Base-by-base conservation (phyloP, 192 early-diverging fungal species). In the Umbelopsis sp. region DNA sequence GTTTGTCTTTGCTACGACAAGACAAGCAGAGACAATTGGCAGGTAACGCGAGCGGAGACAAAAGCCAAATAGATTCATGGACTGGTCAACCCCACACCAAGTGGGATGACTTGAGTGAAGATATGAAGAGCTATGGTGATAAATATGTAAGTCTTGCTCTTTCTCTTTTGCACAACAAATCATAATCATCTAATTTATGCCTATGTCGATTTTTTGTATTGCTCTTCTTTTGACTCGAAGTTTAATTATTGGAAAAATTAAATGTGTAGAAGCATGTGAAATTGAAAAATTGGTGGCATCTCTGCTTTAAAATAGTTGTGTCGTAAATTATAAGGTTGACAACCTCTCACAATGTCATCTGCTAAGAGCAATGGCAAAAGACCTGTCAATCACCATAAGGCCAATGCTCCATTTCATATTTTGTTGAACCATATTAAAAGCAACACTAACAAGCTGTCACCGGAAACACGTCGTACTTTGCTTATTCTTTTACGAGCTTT, bases 1-100 rank as follows among this genome's bases (percentile, higher is more conserved):
- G 78, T 46, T 53, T 71, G 46, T 44, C 49, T 49, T 93, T 92
- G 92, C 72, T 93, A 53, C 61, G 85, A 55, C 78, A 87, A 44
- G 92, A 93, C 50, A 70, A 78, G 77, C 73, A 73, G 64, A 27
- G 71, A 18, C 25, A 69, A 30, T 47, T 46, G 27, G 49, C 69
- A 41, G 67, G 45, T 23, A 74, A 79, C 37, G 49, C 46, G 22
- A 22, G 15, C 5, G 58, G 61, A 51, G 27, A 64, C 20, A 37
- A 49, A 23, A 30, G 37, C 13, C 51, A 70, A 30, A 69, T 80
- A 46, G 70, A 72, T 12, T 64, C 76, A 23, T 65, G 15, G 9
- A 74, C 79, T 16, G 81, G 71, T 44, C 53, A 53, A 37, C 76
- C 79, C 12, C 66, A 55, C 5, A 81, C 81, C 3, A 79, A 70